Conservation (phyloP, 805 yeast species). For the Lipomyces spencermartinsiae region DNA sequence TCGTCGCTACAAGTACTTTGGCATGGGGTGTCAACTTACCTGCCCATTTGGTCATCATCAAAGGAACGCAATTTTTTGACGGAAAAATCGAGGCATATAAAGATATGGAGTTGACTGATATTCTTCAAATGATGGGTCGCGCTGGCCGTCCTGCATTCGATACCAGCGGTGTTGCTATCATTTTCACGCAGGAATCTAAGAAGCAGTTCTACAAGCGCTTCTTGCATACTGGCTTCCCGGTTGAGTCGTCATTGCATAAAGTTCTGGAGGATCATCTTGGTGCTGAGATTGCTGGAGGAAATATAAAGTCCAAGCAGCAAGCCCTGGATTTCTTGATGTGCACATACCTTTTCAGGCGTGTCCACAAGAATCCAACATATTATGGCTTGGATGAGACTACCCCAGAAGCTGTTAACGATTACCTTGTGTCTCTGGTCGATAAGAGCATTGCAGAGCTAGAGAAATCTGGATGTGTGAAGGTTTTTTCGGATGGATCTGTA, state of each 20-base stretch:
- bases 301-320: constrained; percentile 66
- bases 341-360: constrained; percentile 76
- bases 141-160: constrained; percentile 86
- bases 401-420: constrained; percentile 47
- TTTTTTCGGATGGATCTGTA: constrained; percentile 52
- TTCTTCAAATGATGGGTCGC: constrained; percentile 83
- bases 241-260: constrained; percentile 78
- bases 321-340: constrained; percentile 78
- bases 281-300: constrained; percentile 77
- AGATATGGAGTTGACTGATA: constrained; percentile 84
- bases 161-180: constrained; percentile 77
- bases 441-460: constrained; percentile 66
- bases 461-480: constrained; percentile 72
- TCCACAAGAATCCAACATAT: constrained; percentile 78
- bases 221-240: constrained; percentile 80
- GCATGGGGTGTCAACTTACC: constrained; percentile 90
- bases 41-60: constrained; percentile 77
- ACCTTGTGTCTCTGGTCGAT: constrained; percentile 62
- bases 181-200: constrained; percentile 75
- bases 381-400: constrained; percentile 74
- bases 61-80: constrained; percentile 73
- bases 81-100: constrained; percentile 66
- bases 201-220: constrained; percentile 79
- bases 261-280: constrained; percentile 81
- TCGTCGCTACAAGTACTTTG: constrained; percentile 80